Evolutionary conservation across 352 stramenopile species (phyloP).

Genomic region (Thalassiosira mediterranea): DNA sequence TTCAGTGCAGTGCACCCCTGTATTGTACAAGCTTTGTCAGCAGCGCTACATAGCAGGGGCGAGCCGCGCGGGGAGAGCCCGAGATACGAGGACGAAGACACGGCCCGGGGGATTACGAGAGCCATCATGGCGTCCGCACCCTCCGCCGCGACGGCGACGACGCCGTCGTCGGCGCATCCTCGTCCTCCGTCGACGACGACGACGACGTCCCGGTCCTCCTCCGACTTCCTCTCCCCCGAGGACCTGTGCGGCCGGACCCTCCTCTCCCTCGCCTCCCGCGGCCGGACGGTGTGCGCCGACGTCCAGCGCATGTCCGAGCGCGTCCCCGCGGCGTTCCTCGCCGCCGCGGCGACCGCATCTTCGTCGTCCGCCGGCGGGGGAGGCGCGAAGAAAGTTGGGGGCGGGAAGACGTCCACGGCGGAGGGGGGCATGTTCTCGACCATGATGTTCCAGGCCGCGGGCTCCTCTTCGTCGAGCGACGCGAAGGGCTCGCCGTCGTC

Average conservation of each 20-base stretch:
- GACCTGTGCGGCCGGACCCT: slow-evolving; percentile 95
- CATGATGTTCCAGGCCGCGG: slow-evolving; percentile 4
- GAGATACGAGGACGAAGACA: too few relatives aligned
- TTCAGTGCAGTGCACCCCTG: too few relatives aligned
- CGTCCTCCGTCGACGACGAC: too few relatives aligned
- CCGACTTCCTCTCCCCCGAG: slow-evolving; percentile 72
- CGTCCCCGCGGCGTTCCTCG: slow-evolving; percentile 79
- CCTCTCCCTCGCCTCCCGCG: slow-evolving; percentile 90
- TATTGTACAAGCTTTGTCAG: too few relatives aligned
- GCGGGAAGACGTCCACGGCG: background rate
- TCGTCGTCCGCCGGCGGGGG: background rate
- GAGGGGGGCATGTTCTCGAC: background rate
- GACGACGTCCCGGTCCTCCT: too few relatives aligned
- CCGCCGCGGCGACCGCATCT: background rate
- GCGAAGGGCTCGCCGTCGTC: background rate
- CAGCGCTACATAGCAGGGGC: too few relatives aligned
- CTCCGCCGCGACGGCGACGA: too few relatives aligned
- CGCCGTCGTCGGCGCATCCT: too few relatives aligned
- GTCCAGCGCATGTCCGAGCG: slow-evolving; percentile 91
- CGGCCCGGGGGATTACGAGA: too few relatives aligned
- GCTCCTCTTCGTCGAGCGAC: background rate
- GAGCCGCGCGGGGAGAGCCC: too few relatives aligned
- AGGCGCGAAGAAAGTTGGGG: background rate
- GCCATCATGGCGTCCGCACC: too few relatives aligned
- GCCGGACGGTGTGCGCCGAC: slow-evolving; percentile 91